Conservation (phyloP, 2,329 filamentous ascomycete species). For the Phyllosticta citrichinensis region DNA sequence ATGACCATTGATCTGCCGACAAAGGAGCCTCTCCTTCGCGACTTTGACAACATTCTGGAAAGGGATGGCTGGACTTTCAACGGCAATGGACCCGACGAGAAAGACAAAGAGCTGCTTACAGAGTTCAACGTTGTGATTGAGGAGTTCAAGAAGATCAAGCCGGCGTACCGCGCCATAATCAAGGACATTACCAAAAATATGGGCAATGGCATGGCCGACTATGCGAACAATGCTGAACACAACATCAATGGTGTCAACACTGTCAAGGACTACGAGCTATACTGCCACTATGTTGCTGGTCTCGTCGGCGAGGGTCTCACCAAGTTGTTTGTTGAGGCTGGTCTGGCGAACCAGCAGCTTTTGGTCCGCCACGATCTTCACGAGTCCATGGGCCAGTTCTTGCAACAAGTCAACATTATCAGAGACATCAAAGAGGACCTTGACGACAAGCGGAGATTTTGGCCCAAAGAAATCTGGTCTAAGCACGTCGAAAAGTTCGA, state of each 20-base stretch:
- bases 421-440: conserved; percentile 88
- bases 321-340: conserved; percentile 75
- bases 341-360: conserved; percentile 77
- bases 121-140: conserved; percentile 80
- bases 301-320: conserved; percentile 94
- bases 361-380: conserved; percentile 69
- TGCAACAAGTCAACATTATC: conserved; percentile 99
- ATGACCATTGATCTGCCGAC: conserved; percentile 75
- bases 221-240: conserved; percentile 71
- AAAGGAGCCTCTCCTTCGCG: conserved; percentile 78
- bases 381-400: conserved; percentile 93
- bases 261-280: conserved; percentile 82
- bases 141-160: conserved; percentile 83
- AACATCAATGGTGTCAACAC: conserved; percentile 73
- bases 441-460: conserved; percentile 81
- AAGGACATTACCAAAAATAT: conserved; percentile 88
- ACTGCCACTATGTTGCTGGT: conserved; percentile 98
- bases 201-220: conserved; percentile 99
- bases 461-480: conserved; percentile 93
- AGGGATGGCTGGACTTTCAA: conserved; percentile 84
- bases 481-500: conserved; percentile 87
- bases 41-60: conserved; percentile 70
- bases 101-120: conserved; percentile 83
- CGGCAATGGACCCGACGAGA: conserved; percentile 81
- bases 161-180: conserved; percentile 74